Percentiles rank a stretch among this genome's conserved stretches.
Evolutionary conservation across 2,329 filamentous ascomycete species (phyloP).

Genomic region (Ophiocordyceps camponoti-rufipedis): DNA sequence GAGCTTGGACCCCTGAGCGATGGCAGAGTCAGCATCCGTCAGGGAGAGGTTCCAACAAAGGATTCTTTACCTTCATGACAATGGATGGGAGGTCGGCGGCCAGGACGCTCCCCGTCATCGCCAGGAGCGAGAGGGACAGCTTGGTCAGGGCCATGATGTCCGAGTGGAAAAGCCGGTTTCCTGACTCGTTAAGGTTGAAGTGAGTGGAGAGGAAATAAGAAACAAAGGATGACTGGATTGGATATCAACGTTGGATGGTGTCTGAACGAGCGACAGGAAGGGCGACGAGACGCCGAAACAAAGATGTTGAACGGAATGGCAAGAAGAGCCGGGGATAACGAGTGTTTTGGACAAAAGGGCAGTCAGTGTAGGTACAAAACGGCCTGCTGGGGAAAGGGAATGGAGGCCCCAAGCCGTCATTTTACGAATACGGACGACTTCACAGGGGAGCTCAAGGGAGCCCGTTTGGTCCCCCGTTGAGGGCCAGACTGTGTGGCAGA

Average conservation of each 20-base stretch:
- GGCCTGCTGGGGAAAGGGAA: too few species aligned
- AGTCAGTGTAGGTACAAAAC: too few species aligned
- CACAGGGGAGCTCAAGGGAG: too few species aligned
- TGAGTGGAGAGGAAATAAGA: background rate
- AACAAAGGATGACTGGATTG: background rate
- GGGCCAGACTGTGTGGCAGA: too few species aligned
- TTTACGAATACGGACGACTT: too few species aligned
- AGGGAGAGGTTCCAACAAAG: background rate
- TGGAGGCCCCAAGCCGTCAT: background rate
- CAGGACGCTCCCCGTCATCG: constrained; percentile 22
- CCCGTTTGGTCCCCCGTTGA: too few species aligned
- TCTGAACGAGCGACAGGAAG: constrained; percentile 1
- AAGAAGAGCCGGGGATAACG: background rate
- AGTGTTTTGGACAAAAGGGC: background rate
- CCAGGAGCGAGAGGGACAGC: constrained; percentile 16
- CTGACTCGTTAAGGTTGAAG: background rate
- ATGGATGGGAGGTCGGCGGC: constrained; percentile 36
- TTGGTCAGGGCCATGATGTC: constrained; percentile 14
- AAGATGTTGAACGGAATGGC: background rate
- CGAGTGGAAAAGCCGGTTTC: background rate
- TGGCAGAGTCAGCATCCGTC: background rate
- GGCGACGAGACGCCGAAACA: background rate
- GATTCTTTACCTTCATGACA: constrained; percentile 44
- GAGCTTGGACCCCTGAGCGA: constrained; percentile 58
- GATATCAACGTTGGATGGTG: background rate